Evolutionary conservation across 305 asterid species (phyloP).

Genomic region (Striga hermonthica): DNA sequence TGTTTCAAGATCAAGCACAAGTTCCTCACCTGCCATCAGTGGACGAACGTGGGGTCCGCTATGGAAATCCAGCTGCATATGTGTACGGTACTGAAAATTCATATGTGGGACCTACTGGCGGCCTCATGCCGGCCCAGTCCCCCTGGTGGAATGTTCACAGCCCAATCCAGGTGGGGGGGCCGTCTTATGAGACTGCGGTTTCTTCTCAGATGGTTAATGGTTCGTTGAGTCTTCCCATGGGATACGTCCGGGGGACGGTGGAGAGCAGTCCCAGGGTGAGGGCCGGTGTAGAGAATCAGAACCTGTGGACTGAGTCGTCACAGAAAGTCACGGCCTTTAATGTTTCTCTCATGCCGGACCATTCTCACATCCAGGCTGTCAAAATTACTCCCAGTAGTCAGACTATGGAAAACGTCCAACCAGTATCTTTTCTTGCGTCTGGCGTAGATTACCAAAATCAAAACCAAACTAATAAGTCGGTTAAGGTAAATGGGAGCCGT

Average conservation of each 20-base stretch:
- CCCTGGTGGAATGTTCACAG: conserved; percentile 71
- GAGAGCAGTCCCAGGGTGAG: conserved; percentile 58
- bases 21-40: conserved; percentile 50
- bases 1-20: conserved; percentile 60
- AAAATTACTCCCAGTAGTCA: conserved; percentile 40
- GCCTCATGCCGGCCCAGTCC: conserved; percentile 54
- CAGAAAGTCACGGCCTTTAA: conserved; percentile 49
- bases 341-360: conserved; percentile 51
- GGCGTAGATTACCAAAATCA: conserved; percentile 26
- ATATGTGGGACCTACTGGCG: conserved; percentile 37
- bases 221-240: conserved; percentile 41
- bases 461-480: conserved; percentile 34
- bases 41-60: conserved; percentile 63
- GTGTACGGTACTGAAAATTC: conserved; percentile 37
- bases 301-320: conserved; percentile 44
- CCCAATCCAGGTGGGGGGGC: conserved; percentile 50
- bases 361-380: conserved; percentile 43
- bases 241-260: conserved; percentile 46
- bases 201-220: conserved; percentile 62
- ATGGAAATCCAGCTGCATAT: conserved; percentile 55
- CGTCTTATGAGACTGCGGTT: conserved; percentile 50
- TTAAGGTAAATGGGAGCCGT: conserved; percentile 28
- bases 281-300: conserved; percentile 58
- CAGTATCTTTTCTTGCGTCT: too few relatives aligned
- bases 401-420: conserved; percentile 34